Evolutionary conservation across 176 grass and related monocot species (phyloP), one percentile per base, ranked within the genome.

Genomic region (Oryza glaberrima): DNA sequence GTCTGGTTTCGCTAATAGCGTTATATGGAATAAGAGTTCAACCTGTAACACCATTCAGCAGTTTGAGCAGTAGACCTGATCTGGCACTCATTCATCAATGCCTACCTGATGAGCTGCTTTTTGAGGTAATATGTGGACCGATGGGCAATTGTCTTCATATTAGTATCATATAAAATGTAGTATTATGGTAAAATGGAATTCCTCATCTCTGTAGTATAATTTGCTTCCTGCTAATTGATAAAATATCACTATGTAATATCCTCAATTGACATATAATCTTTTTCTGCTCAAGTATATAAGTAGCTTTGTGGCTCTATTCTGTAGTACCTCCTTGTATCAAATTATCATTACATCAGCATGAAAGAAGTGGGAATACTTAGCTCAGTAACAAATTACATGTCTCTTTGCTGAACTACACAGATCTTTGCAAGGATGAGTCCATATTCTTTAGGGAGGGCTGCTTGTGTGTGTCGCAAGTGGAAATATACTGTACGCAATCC

Each of bases 381-480:
- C 19, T 58, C 19, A 66, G 9, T 81, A 43, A 65, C 75, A 26
- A 44, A 73, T 84, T 40, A 15, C 35, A 68, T 67, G 51, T 74
- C 45, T 1, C 23, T 41, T 80, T 81, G 10, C 34, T 72, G 41
- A 73, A 49, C 7, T 84, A 41, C 40, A 89, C 88, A 98, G 96
- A 90, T 98, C 78, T 98, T 98, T 81, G 81, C 87, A 63, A 86
- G 85, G 76, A 92, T 95, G 96, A 92, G 75, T 22, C 89, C 92
- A 52, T 92, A 90, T 87, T 90, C 85, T 83, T 88, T 98, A 86
- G 93, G 96, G 85, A 92, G 89, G 87, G 96, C 91, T 67, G 80
- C 96, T 81, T 94, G 91, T 44, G 93, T 94, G 38, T 98, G 96
- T 65, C 93, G 92, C 28, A 95, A 94, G 66, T 98, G 96, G 96